Evolutionary conservation across 352 stramenopile genomes (phyloP).

Genomic region (Plasmopara muralis): DNA sequence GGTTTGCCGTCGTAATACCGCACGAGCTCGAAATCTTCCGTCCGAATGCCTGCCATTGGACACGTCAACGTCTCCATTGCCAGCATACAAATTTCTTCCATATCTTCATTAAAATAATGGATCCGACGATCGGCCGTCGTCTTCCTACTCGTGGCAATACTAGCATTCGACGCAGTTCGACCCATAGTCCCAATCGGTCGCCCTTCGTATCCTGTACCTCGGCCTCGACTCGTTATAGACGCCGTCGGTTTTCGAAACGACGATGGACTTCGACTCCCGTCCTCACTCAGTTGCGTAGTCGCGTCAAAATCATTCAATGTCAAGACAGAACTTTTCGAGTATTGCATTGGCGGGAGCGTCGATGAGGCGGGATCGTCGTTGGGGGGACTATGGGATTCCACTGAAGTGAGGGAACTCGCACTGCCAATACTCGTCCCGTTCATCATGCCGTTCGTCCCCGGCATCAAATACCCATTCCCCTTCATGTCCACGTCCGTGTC

Average conservation of each 20-base stretch:
- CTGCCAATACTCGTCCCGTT: conserved; percentile 31
- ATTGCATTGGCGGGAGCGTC: conserved; percentile 17
- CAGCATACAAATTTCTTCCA: conserved; percentile 84
- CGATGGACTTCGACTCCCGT: conserved; percentile 23
- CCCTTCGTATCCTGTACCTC: conserved; percentile 25
- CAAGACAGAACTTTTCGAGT: conserved; percentile 30
- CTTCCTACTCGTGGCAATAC: conserved; percentile 28
- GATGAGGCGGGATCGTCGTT: conserved; percentile 26
- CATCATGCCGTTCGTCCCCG: conserved; percentile 10
- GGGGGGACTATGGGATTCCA: conserved; percentile 37
- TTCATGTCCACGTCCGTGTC: conserved; percentile 28
- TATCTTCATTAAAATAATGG: conserved; percentile 85
- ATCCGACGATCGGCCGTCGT: conserved; percentile 50
- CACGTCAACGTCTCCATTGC: conserved; percentile 84
- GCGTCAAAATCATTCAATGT: conserved; percentile 46
- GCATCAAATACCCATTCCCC: conserved; percentile 1
- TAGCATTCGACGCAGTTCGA: conserved; percentile 30
- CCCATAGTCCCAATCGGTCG: conserved; percentile 24
- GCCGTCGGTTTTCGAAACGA: conserved; percentile 18
- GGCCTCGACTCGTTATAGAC: conserved; percentile 22
- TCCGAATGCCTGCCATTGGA: conserved; percentile 83
- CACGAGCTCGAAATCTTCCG: conserved; percentile 83
- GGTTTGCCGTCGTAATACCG: conserved; percentile 65
- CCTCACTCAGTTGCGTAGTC: conserved; percentile 26
- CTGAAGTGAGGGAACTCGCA: conserved; percentile 45